Percentiles rank a stretch among this genome's conserved stretches.
Conservation (phyloP, 1,284 basidiomycete genomes). For the Cutaneotrichosporon mucoides region DNA sequence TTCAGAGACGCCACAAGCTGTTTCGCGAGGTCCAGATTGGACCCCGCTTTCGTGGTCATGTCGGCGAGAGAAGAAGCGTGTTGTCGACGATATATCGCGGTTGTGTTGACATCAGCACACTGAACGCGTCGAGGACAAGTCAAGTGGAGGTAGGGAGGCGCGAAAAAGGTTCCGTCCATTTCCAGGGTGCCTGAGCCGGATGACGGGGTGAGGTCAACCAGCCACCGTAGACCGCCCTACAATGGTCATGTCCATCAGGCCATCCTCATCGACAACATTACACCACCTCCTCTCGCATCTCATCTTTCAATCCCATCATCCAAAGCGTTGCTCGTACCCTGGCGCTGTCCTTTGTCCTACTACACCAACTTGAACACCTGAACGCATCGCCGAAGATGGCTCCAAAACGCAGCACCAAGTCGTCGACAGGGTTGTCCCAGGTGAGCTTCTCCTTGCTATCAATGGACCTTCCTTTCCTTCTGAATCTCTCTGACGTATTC, state of each 20-base stretch:
- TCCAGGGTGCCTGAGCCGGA: not conserved
- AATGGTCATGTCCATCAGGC: conserved; percentile 5
- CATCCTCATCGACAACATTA: not conserved
- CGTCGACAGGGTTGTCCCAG: conserved; percentile 22
- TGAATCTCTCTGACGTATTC: not conserved
- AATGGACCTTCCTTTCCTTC: too few species aligned
- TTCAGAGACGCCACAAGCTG: conserved; percentile 20
- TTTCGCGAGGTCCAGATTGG: conserved; percentile 15
- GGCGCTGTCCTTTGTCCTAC: not conserved
- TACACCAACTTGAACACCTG: too few species aligned
- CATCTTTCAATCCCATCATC: not conserved
- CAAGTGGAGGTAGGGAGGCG: not conserved
- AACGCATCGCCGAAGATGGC: conserved; percentile 10
- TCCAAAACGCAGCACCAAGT: conserved; percentile 22
- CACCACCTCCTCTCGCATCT: not conserved
- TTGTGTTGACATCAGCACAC: not conserved
- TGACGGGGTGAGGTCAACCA: conserved; percentile 4
- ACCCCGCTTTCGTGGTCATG: conserved; percentile 4
- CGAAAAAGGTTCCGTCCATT: conserved; percentile 1
- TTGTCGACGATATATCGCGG: not conserved
- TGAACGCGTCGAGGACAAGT: not conserved
- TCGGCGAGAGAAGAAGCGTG: not conserved
- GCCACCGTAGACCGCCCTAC: conserved; percentile 5
- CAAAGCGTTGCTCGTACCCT: too few species aligned
- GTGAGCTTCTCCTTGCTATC: conserved; percentile 1